Conservation (phyloP, 371 early-diverging fungal species). For the Lichtheimia hyalospora region DNA sequence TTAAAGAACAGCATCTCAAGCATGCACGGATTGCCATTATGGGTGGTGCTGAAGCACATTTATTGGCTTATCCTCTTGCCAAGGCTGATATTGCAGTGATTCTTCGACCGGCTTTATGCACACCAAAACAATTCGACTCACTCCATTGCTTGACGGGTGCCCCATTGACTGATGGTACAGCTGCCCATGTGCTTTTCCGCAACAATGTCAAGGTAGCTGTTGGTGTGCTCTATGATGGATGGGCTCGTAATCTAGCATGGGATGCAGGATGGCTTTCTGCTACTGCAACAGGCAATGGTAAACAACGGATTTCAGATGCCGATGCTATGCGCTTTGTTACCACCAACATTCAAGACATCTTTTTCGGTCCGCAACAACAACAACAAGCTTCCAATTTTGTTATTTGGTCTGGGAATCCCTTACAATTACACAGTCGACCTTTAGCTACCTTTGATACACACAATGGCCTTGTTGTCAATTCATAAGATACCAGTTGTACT, state of each 20-base stretch:
- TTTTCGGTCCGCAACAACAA: conserved; percentile 32
- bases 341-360: conserved; percentile 66
- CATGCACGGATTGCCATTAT: conserved; percentile 40
- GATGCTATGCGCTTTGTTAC: conserved; percentile 73
- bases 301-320: conserved; percentile 40
- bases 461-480: too few species aligned
- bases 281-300: conserved; percentile 33
- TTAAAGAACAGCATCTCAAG: conserved; percentile 49
- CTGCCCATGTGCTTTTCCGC: conserved; percentile 56
- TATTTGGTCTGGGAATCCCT: conserved; percentile 57
- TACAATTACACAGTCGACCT: conserved; percentile 52
- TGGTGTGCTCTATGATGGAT: conserved; percentile 58
- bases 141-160: conserved; percentile 65
- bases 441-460: conserved; percentile 3
- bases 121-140: conserved; percentile 67
- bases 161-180: conserved; percentile 58
- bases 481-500: too few species aligned
- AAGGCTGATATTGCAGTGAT: conserved; percentile 62
- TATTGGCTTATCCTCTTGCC: conserved; percentile 63
- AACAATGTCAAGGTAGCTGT: conserved; percentile 69
- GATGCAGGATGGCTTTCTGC: conserved; percentile 75
- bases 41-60: conserved; percentile 75
- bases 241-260: conserved; percentile 69
- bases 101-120: conserved; percentile 66
- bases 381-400: conserved; percentile 33